A percentile compares a stretch with the other conserved stretches of the same genome.
These are phyloP conservation scores for Elongisporangium senticosum DNA, from an alignment of 352 stramenopile genomes.

Conservation along the genomic window DNA sequence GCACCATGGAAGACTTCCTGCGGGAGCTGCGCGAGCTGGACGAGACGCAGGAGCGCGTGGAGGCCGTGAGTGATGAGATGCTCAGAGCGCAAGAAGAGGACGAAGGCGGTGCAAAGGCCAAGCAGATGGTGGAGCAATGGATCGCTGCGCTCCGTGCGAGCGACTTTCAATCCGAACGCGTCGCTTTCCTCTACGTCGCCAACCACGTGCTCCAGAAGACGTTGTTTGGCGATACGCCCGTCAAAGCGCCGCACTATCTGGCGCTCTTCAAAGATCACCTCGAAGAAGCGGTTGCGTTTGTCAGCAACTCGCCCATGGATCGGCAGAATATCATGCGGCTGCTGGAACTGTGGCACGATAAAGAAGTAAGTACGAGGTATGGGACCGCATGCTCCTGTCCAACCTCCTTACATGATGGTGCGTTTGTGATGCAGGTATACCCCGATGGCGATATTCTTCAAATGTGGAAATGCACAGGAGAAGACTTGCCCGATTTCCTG, in stretches of 20 bases:
- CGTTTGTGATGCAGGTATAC: conserved; percentile 29
- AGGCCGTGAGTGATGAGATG: conserved; percentile 75
- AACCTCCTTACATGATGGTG: background rate
- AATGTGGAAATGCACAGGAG: conserved; percentile 75
- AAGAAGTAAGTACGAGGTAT: conserved; percentile 25
- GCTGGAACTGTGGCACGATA: conserved; percentile 75
- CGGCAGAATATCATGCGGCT: conserved; percentile 67
- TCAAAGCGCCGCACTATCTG: conserved; percentile 19
- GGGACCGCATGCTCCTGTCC: background rate
- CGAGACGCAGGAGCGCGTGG: conserved; percentile 79
- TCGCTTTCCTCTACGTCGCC: conserved; percentile 79
- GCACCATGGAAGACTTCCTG: conserved; percentile 64
- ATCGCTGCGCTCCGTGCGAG: conserved; percentile 56
- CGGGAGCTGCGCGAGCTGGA: conserved; percentile 73
- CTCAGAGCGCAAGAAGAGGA: conserved; percentile 35
- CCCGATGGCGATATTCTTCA: conserved; percentile 46
- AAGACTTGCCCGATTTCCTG: conserved; percentile 59
- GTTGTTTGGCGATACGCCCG: conserved; percentile 21
- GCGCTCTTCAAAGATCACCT: conserved; percentile 34
- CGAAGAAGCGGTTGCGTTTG: conserved; percentile 70
- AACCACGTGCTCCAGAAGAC: conserved; percentile 84
- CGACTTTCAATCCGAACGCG: conserved; percentile 75
- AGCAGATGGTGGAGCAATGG: conserved; percentile 61
- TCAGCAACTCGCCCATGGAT: conserved; percentile 83
- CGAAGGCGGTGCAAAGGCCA: conserved; percentile 15